Evolutionary conservation across 352 stramenopile genomes (phyloP).

Genomic region (Hyphochytrium catenoides): DNA sequence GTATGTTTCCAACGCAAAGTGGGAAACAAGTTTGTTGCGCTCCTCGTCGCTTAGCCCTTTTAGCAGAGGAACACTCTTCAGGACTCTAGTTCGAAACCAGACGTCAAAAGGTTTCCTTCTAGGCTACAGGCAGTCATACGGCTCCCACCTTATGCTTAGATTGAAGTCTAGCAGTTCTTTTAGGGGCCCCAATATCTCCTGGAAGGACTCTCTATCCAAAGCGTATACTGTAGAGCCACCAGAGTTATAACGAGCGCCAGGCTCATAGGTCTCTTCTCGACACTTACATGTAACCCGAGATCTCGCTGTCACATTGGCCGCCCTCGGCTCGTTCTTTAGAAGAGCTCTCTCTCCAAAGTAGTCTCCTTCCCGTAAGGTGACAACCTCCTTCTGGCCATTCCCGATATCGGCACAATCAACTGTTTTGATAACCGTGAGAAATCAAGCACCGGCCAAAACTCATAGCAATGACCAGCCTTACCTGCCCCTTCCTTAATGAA

Average conservation of each 20-base stretch:
- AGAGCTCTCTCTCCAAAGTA: slow-evolving; percentile 85
- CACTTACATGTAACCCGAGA: slow-evolving; percentile 19
- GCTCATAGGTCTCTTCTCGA: neutral
- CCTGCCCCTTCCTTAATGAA: slow-evolving; percentile 48
- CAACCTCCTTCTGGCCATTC: slow-evolving; percentile 20
- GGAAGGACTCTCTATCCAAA: slow-evolving; percentile 82
- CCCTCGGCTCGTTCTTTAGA: slow-evolving; percentile 70
- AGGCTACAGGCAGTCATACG: neutral
- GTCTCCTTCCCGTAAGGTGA: slow-evolving; percentile 35
- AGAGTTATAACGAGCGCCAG: slow-evolving; percentile 9
- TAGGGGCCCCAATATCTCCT: slow-evolving; percentile 73
- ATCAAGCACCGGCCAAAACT: neutral
- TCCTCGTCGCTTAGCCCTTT: slow-evolving; percentile 30
- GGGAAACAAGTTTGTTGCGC: slow-evolving; percentile 29
- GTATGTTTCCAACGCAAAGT: slow-evolving; percentile 23
- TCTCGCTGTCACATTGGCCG: slow-evolving; percentile 72
- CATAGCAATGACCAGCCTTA: slow-evolving; percentile 1
- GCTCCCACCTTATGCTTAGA: slow-evolving; percentile 23
- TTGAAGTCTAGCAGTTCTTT: slow-evolving; percentile 71
- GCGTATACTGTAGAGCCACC: slow-evolving; percentile 50
- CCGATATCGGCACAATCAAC: slow-evolving; percentile 22
- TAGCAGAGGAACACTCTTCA: slow-evolving; percentile 38
- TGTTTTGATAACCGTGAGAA: slow-evolving; percentile 16
- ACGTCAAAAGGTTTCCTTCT: neutral
- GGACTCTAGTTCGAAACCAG: slow-evolving; percentile 16